phyloP scores from a whole-genome alignment of 2,329 filamentous ascomycete genomes.

The Dactylonectria estremocensis region DNA sequence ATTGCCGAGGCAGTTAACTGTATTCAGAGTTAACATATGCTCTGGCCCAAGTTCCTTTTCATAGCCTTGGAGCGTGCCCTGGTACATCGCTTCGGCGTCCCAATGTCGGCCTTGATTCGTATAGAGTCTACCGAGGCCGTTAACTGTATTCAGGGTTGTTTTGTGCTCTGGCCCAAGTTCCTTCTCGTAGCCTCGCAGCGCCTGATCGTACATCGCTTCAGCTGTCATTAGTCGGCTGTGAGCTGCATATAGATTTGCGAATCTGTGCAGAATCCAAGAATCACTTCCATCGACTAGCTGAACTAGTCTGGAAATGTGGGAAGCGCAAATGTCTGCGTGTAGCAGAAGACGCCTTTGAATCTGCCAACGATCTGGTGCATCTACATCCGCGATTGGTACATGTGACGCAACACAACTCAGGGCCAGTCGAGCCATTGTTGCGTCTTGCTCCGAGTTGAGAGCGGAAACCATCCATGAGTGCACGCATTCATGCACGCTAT shows the following conservation, averaged over 20 bases:
- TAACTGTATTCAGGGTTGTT: neutral
- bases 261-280: no score
- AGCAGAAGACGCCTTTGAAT: slow-evolving; percentile 39
- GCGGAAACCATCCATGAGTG: slow-evolving; percentile 50
- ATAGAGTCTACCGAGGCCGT: neutral
- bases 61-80: neutral
- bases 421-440: slow-evolving; percentile 23
- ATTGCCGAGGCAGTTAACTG: no score
- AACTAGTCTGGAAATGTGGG: no score
- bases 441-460: slow-evolving; percentile 41
- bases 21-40: no score
- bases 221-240: neutral
- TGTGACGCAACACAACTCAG: slow-evolving; percentile 27
- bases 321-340: slow-evolving; percentile 30
- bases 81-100: neutral
- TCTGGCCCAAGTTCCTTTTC: no score
- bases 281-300: no score
- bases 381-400: slow-evolving; percentile 25
- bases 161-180: neutral
- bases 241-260: no score
- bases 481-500: slow-evolving; percentile 53
- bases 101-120: neutral
- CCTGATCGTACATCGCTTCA: neutral
- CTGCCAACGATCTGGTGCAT: slow-evolving; percentile 29
- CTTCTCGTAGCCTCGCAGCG: neutral